Percentiles rank a stretch among this genome's conserved stretches.
These are phyloP conservation scores for Penicillium canescens DNA, from an alignment of 495 filamentous ascomycete species.

Conservation along the genomic window DNA sequence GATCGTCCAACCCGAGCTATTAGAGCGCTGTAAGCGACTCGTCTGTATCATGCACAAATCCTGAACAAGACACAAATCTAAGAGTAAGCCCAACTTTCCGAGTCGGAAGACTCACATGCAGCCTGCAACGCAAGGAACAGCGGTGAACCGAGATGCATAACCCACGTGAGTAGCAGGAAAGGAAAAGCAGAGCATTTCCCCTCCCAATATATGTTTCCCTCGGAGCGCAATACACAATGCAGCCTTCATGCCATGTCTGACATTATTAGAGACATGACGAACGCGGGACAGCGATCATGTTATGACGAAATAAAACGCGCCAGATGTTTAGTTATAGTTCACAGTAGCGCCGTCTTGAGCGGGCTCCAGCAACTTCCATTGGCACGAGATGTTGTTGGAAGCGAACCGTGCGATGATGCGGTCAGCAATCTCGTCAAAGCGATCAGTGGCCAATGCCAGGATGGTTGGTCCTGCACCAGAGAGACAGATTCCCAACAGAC, in stretches of 20 bases:
- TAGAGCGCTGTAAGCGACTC: neutral
- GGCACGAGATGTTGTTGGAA: conserved; percentile 69
- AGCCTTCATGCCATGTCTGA: neutral
- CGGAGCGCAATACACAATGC: neutral
- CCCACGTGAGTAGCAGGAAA: neutral
- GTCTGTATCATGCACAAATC: neutral
- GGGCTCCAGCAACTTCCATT: conserved; percentile 85
- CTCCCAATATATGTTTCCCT: neutral
- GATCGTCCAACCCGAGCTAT: neutral
- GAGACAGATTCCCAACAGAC: conserved; percentile 87
- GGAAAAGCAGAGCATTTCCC: neutral
- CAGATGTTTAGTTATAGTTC: conserved; percentile 19
- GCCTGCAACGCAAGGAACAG: conserved; percentile 2
- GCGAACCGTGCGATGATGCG: conserved; percentile 69
- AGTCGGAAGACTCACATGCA: neutral
- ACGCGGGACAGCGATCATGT: neutral
- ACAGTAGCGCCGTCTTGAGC: conserved; percentile 81
- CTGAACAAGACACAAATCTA: neutral
- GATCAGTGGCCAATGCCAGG: conserved; percentile 82
- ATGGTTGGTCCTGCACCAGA: conserved; percentile 95
- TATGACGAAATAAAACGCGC: conserved; percentile 2
- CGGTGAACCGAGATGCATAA: conserved; percentile 4
- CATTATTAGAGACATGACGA: neutral
- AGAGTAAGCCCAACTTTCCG: neutral
- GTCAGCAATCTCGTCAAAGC: conserved; percentile 82